Conservation (phyloP, 257 asterid species). For the Nicotiana noctiflora region DNA sequence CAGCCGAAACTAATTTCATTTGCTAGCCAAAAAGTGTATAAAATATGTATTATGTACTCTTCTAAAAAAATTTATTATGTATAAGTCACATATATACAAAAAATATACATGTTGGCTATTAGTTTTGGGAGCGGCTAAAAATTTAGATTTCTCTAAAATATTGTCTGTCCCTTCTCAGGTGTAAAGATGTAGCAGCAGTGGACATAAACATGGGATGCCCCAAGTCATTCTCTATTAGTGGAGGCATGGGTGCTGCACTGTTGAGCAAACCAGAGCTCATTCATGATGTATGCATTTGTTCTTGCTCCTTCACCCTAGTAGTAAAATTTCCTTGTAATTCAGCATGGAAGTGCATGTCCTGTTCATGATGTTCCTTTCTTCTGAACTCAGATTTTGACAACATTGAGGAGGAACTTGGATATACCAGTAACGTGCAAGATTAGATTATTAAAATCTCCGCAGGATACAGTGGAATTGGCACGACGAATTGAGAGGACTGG, state of each 20-base stretch:
- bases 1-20: no score
- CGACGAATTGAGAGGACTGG: conserved; percentile 87
- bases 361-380: not conserved
- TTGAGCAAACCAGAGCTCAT: conserved; percentile 85
- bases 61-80: no score
- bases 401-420: conserved; percentile 73
- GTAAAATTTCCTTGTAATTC: conserved; percentile 11
- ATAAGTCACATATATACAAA: no score
- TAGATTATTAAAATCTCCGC: conserved; percentile 61
- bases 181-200: conserved; percentile 84
- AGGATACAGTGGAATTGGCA: conserved; percentile 84
- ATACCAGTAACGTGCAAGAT: conserved; percentile 84
- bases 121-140: no score
- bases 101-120: no score
- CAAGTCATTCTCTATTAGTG: conserved; percentile 77
- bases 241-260: conserved; percentile 99
- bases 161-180: conserved; percentile 38
- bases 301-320: not conserved
- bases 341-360: not conserved
- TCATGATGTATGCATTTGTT: conserved; percentile 57
- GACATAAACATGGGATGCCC: conserved; percentile 99
- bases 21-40: no score
- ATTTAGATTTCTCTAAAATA: no score
- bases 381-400: conserved; percentile 66
- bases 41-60: no score